These are phyloP conservation scores for Colletotrichum musae DNA, from an alignment of 2,329 filamentous ascomycete genomes.

Conservation along the genomic window DNA sequence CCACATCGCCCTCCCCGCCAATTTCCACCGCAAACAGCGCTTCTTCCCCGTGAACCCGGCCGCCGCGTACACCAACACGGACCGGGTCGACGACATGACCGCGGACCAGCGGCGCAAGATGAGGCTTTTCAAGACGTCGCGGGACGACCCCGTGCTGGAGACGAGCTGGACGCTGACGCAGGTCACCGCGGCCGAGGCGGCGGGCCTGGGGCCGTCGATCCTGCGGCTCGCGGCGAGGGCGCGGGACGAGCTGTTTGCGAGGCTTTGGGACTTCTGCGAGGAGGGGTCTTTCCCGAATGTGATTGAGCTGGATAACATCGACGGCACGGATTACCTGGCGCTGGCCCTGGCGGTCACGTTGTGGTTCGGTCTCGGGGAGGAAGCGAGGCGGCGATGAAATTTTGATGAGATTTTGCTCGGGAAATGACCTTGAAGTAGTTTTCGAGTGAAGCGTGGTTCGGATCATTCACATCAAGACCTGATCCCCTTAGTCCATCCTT, in stretches of 20 bases:
- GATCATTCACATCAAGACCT: too few relatives aligned
- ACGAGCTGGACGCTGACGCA: constrained; percentile 24
- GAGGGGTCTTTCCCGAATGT: constrained; percentile 4
- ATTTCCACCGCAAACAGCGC: not conserved
- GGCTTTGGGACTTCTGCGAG: constrained; percentile 1
- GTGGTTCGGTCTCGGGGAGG: constrained; percentile 1
- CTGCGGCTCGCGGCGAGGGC: constrained; percentile 8
- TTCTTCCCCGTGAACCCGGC: constrained; percentile 5
- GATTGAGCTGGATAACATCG: constrained; percentile 8
- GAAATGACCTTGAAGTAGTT: too few relatives aligned
- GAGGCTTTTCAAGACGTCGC: constrained; percentile 5
- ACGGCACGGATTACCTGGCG: constrained; percentile 7
- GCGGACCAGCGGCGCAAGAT: constrained; percentile 15
- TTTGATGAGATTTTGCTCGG: too few relatives aligned
- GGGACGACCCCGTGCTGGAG: constrained; percentile 11
- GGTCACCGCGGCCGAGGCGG: constrained; percentile 11
- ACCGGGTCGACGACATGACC: constrained; percentile 2
- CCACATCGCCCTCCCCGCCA: constrained; percentile 5
- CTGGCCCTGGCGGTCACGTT: constrained; percentile 8
- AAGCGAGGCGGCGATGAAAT: not conserved
- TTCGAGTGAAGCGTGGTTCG: too few relatives aligned
- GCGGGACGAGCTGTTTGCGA: not conserved
- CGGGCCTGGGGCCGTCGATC: constrained; percentile 13
- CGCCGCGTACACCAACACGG: constrained; percentile 16
- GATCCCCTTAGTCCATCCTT: too few relatives aligned